Base-by-base conservation (phyloP, 345 rosid species). In the Trapa bicornis region DNA sequence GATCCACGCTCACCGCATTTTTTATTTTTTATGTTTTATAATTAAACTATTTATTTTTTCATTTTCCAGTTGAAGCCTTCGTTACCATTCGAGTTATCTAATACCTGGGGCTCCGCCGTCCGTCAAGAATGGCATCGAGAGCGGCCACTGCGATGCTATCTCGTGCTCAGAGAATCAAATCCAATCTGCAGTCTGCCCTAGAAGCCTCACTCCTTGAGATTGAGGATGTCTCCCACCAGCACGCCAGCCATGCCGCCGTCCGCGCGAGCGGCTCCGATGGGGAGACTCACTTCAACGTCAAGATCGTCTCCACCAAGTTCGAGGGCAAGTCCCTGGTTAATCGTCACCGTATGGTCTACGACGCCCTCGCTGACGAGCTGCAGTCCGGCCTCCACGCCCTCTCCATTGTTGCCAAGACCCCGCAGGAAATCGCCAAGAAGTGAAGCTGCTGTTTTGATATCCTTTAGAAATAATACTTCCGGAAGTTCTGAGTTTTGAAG, bases 1-100 rank as follows among this genome's bases (percentile, higher is more conserved):
- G 90, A 81, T 88, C 92, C 84, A 88, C 84, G 96, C 82, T 85
- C 96, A 86, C 96, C 90, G 96, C 92, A 86, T 32, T 32, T 11
- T 58, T 2, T n/a, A 1, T 3, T 9, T 9, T 29, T 42, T 39
- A 17, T 39, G 3, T 37, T 61, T 37, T 61, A 12, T 5, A 33
- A 11, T 4, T 37, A 16, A 15, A 37, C 12, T 62, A 5, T 1
- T 61, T 61, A 62, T 3, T 61, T 33, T 32, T 7, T 43, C 37
- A 15, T 37, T 37, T 45, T 45, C 13, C 1, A 22, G 29, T 22
- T 22, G 0, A 7, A 7, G 12, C 0, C 48, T 3, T 45, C 13
- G 13, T 45, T 2, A 3, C 12, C 48, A 45, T 45, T 13, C 11
- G 6, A 11, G 2, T 13, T 45, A 41, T 41, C 2, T 7, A 7